phyloP scores from a whole-genome alignment of 495 filamentous ascomycete genomes.

The Lichenothelia convexa region DNA sequence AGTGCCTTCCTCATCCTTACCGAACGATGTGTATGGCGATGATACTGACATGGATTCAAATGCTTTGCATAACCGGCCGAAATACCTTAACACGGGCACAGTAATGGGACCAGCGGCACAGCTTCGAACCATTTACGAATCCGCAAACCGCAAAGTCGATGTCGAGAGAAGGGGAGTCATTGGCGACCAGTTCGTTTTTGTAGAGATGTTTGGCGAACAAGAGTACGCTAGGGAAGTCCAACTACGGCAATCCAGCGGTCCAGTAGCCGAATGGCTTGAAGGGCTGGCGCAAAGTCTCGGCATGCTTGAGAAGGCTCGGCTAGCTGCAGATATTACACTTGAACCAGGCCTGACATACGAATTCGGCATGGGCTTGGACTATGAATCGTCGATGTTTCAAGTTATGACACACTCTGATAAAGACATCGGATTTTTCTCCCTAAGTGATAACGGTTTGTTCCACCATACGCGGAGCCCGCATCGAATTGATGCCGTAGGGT shows the following conservation, averaged over 20 bases:
- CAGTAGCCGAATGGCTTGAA: too few species aligned
- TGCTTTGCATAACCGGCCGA: constrained; percentile 24
- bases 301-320: neutral
- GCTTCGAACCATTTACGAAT: constrained; percentile 12
- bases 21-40: constrained; percentile 37
- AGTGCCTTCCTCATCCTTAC: constrained; percentile 36
- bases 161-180: neutral
- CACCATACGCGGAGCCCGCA: neutral
- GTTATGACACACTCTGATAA: constrained; percentile 8
- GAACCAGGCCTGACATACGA: constrained; percentile 15
- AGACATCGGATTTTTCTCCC: constrained; percentile 2
- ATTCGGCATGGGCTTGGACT: constrained; percentile 40
- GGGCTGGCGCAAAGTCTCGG: neutral
- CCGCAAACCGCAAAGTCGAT: constrained; percentile 11
- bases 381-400: constrained; percentile 35
- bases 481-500: neutral
- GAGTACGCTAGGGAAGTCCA: constrained; percentile 8
- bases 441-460: neutral
- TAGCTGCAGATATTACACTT: neutral
- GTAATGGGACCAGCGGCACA: constrained; percentile 18
- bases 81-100: constrained; percentile 23
- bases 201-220: constrained; percentile 17
- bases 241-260: neutral
- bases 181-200: constrained; percentile 14
- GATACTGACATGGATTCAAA: constrained; percentile 29